Evolutionary conservation across 495 filamentous ascomycete genomes (phyloP).

Genomic region (Hyaloscypha finlandica): DNA sequence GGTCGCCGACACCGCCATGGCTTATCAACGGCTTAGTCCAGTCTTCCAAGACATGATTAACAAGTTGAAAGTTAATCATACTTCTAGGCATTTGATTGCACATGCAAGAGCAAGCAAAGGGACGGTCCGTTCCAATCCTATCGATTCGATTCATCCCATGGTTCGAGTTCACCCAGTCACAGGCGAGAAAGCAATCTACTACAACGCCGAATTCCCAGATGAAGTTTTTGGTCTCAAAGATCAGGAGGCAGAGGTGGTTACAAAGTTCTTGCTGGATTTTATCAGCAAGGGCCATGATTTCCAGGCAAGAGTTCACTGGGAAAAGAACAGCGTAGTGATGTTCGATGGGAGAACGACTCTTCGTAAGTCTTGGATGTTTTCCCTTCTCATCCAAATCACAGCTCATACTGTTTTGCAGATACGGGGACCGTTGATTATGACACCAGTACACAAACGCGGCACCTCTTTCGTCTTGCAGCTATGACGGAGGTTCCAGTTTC

Average conservation of each 20-base stretch:
- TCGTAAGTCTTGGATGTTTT: conserved; percentile 44
- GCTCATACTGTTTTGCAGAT: conserved; percentile 35
- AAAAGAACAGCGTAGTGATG: conserved; percentile 41
- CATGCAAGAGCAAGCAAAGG: conserved; percentile 35
- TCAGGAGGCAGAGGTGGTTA: conserved; percentile 49
- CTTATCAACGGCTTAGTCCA: conserved; percentile 41
- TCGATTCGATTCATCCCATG: conserved; percentile 53
- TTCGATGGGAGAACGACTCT: conserved; percentile 55
- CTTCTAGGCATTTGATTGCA: conserved; percentile 39
- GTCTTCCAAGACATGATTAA: conserved; percentile 37
- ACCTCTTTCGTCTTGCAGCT: conserved; percentile 56
- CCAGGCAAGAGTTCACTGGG: conserved; percentile 43
- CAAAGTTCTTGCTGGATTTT: conserved; percentile 44
- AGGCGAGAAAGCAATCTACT: conserved; percentile 69
- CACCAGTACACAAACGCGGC: conserved; percentile 49
- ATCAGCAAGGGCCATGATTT: conserved; percentile 45
- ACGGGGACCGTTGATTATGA: conserved; percentile 57
- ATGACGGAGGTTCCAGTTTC: conserved; percentile 55
- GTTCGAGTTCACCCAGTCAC: conserved; percentile 67
- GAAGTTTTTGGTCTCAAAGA: conserved; percentile 40
- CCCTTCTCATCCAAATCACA: background rate
- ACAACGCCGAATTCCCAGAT: conserved; percentile 53
- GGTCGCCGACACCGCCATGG: conserved; percentile 36
- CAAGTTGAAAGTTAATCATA: conserved; percentile 35
- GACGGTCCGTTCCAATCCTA: conserved; percentile 36